Conservation (phyloP, 768 basidiomycete genomes). For the Tricholoma furcatifolium region DNA sequence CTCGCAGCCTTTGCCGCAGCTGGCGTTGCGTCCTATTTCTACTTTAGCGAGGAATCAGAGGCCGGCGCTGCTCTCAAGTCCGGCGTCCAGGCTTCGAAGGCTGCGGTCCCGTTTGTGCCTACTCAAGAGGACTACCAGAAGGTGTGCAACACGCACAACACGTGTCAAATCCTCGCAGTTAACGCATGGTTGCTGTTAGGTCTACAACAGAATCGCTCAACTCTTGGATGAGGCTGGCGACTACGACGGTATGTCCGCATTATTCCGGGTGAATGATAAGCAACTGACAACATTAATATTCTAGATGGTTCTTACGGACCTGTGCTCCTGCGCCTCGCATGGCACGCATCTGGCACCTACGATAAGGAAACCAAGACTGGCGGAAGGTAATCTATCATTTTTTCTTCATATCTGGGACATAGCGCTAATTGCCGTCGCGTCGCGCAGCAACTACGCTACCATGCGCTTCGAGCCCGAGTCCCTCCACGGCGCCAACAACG, state of each 20-base stretch:
- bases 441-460: slow-evolving; percentile 87
- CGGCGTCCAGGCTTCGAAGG: slow-evolving; percentile 60
- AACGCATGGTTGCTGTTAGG: slow-evolving; percentile 44
- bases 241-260: slow-evolving; percentile 71
- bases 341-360: slow-evolving; percentile 94
- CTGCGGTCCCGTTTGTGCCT: slow-evolving; percentile 67
- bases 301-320: slow-evolving; percentile 88
- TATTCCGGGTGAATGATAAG: slow-evolving; percentile 11
- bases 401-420: slow-evolving; percentile 1
- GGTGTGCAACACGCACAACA: slow-evolving; percentile 33
- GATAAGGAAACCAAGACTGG: slow-evolving; percentile 77
- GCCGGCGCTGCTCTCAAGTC: slow-evolving; percentile 59
- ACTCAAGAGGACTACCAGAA: slow-evolving; percentile 89
- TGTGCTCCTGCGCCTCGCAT: slow-evolving; percentile 85
- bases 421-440: slow-evolving; percentile 7
- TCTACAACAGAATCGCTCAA: slow-evolving; percentile 89
- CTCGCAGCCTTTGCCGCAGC: slow-evolving; percentile 58
- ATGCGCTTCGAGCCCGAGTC: slow-evolving; percentile 97
- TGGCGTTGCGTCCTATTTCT: slow-evolving; percentile 62
- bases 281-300: slow-evolving; percentile 7
- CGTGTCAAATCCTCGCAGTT: slow-evolving; percentile 1
- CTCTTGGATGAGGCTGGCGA: slow-evolving; percentile 70
- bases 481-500: slow-evolving; percentile 80
- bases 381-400: slow-evolving; percentile 57
- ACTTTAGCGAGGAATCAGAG: slow-evolving; percentile 49